These are phyloP conservation scores for Dispira parvispora DNA, from an alignment of 192 early-diverging fungal species.

Conservation along the genomic window DNA sequence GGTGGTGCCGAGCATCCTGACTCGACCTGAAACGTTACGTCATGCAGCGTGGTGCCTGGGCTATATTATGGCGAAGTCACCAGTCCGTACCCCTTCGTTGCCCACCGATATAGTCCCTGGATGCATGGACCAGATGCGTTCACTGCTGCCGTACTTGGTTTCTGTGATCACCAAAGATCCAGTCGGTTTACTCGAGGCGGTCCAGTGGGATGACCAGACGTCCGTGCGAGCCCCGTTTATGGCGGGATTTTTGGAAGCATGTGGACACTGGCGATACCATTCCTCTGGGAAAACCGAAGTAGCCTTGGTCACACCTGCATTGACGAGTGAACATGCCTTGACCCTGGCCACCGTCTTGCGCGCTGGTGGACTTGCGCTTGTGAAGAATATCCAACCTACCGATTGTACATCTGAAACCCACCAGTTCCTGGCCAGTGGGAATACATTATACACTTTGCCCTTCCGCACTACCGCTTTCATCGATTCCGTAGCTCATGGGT, in stretches of 20 bases:
- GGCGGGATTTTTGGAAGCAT: neutral
- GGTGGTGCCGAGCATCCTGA: neutral
- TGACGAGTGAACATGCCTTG: neutral
- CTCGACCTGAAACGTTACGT: neutral
- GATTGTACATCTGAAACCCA: too few species aligned
- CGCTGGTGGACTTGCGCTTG: neutral
- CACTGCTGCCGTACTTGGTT: neutral
- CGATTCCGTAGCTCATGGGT: neutral
- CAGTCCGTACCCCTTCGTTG: neutral
- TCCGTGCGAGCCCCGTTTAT: constrained; percentile 6
- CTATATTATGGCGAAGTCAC: neutral
- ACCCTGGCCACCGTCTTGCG: neutral
- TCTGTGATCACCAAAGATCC: too few species aligned
- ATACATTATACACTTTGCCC: neutral
- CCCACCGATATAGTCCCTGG: neutral
- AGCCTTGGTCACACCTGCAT: too few species aligned
- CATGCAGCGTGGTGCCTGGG: neutral
- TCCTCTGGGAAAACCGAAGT: too few species aligned
- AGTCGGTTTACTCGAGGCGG: neutral
- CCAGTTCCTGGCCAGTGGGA: too few species aligned
- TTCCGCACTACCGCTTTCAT: too few species aligned
- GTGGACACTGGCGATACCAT: neutral
- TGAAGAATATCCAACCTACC: too few species aligned
- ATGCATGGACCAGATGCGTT: neutral
- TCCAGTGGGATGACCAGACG: constrained; percentile 3